Conservation (phyloP, 139 green algal genomes). For the Chlamydomonas asymmetrica region DNA sequence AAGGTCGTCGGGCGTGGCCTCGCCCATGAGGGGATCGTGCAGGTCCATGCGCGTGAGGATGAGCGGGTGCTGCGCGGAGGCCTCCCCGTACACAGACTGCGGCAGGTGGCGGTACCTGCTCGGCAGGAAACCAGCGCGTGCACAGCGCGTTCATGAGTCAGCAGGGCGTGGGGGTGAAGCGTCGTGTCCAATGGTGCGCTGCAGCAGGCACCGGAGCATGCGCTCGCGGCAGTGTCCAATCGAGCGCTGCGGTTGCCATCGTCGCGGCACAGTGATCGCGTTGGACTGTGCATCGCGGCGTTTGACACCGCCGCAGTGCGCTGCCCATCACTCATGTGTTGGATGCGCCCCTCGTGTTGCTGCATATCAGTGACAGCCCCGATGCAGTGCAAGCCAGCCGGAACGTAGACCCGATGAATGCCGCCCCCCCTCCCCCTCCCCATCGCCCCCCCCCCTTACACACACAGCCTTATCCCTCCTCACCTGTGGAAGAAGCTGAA, state of each 20-base stretch:
- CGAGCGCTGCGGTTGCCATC: background rate
- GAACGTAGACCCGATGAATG: too few species aligned
- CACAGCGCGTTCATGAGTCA: background rate
- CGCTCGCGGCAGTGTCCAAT: background rate
- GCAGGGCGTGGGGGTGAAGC: background rate
- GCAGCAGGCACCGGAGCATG: too few species aligned
- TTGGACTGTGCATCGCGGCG: too few species aligned
- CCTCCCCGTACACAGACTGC: constrained; percentile 48
- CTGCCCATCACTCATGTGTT: too few species aligned
- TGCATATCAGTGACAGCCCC: too few species aligned
- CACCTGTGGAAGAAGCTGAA: constrained; percentile 77
- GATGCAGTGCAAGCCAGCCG: background rate
- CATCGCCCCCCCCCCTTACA: background rate
- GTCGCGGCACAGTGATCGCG: background rate
- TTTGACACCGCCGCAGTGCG: too few species aligned
- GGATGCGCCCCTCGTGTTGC: too few species aligned
- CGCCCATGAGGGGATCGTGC: constrained; percentile 49
- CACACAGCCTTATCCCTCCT: background rate
- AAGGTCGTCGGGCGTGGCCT: constrained; percentile 60
- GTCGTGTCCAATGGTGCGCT: background rate
- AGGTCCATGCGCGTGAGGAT: constrained; percentile 63
- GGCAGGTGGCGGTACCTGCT: constrained; percentile 68
- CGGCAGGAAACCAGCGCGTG: constrained; percentile 34
- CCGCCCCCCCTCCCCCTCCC: too few species aligned
- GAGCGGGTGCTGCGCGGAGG: constrained; percentile 57